These are phyloP conservation scores for Pythium chondricola DNA, from an alignment of 352 stramenopile species.

Conservation along the genomic window DNA sequence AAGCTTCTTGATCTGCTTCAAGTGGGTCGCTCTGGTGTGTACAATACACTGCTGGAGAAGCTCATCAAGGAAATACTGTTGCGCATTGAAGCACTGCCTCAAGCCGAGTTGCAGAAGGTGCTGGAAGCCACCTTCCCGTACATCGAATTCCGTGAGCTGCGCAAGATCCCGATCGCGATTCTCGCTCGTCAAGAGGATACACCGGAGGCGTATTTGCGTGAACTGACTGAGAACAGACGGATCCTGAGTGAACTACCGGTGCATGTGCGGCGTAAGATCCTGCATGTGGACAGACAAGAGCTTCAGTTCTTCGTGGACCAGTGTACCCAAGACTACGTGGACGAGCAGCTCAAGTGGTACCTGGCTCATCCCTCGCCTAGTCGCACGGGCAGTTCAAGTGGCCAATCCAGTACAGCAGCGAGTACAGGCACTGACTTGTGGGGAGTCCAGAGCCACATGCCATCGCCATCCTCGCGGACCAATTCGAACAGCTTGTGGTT, in stretches of 20 bases:
- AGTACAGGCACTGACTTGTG: slow-evolving; percentile 32
- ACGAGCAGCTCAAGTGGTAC: slow-evolving; percentile 65
- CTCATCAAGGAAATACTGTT: slow-evolving; percentile 69
- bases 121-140: slow-evolving; percentile 83
- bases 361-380: slow-evolving; percentile 30
- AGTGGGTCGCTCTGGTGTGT: slow-evolving; percentile 53
- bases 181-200: slow-evolving; percentile 76
- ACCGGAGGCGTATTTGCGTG: slow-evolving; percentile 62
- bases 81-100: slow-evolving; percentile 60
- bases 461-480: slow-evolving; percentile 24
- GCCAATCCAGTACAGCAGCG: background rate
- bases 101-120: slow-evolving; percentile 61
- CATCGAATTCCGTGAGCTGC: slow-evolving; percentile 84
- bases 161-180: slow-evolving; percentile 78
- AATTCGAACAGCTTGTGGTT: slow-evolving; percentile 15
- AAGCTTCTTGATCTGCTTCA: slow-evolving; percentile 78
- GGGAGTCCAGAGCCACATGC: slow-evolving; percentile 71
- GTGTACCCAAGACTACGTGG: slow-evolving; percentile 69
- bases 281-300: slow-evolving; percentile 63
- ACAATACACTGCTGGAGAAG: slow-evolving; percentile 59
- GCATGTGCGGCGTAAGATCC: slow-evolving; percentile 78
- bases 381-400: slow-evolving; percentile 12
- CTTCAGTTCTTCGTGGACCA: slow-evolving; percentile 70
- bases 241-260: slow-evolving; percentile 74
- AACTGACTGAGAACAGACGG: slow-evolving; percentile 76